Base-by-base conservation (phyloP, 2,329 filamentous ascomycete species). In the Geosmithia flava region DNA sequence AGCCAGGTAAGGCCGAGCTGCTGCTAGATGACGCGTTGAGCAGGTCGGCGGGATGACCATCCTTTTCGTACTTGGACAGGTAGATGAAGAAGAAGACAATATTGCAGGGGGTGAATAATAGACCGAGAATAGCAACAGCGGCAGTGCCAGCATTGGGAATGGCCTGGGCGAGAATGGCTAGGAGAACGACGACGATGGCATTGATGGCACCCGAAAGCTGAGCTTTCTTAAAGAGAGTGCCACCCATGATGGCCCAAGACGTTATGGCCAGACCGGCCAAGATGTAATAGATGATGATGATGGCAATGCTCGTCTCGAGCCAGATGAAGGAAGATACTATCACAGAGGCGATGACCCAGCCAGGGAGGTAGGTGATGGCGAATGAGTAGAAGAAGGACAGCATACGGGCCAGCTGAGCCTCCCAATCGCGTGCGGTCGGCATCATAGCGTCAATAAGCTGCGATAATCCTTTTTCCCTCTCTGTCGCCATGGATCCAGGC, bases 401-500 rank as follows among this genome's bases (percentile, higher is more conserved):
- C 41, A 61, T 54, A 17, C 61, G 59, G n/a, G 55, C 56, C n/a
- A 58, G 54, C 47, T 62, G 60, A n/a, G 56, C 52, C 44, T 62
- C 59, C 58, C 20, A 87, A 66, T 45, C 83, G 70, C 46, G 33
- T 71, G 74, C 47, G 71, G 71, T 67, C 80, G 79, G 49, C 79
- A 76, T 84, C 82, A 88, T 88, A 46, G 83, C 80, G 63, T 89
- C 84, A 42, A 96, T 80, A 20, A 96, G 72, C 53, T 90, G 86
- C 4, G 87, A 87, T 76, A 95, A 93, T 49, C 89, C 90, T 16
- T 80, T 72, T 67, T 96, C 90, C 48, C 90, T 74, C 66, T 96
- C 90, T 1, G 82, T 80, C 7, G 90, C 89, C 60, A 95, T 83
- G 56, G 89, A 80, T 6, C 90, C 90, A 0, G 87, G 87, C 49